Conservation (phyloP, 2,329 filamentous ascomycete genomes). For the Decorospora gaudefroyi region DNA sequence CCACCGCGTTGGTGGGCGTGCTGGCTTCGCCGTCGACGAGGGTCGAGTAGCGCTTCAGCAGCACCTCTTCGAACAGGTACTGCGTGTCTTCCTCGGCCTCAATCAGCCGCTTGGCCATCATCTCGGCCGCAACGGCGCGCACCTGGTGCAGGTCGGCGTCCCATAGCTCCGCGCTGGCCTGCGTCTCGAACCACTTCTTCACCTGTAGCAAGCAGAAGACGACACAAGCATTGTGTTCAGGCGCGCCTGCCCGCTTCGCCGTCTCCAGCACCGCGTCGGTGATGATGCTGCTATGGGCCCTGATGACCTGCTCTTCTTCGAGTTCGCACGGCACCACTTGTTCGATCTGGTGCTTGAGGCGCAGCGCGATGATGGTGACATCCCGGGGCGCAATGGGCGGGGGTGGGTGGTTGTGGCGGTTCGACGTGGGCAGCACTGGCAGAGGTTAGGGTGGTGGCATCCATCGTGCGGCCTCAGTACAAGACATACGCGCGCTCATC, state of each 20-base stretch:
- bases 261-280: conserved; percentile 78
- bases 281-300: conserved; percentile 82
- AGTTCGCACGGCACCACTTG: conserved; percentile 89
- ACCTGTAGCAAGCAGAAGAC: conserved; percentile 81
- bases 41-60: conserved; percentile 88
- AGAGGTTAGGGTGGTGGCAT: conserved; percentile 11
- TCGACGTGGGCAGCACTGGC: conserved; percentile 66
- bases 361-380: conserved; percentile 87
- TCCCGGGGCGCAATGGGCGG: conserved; percentile 75
- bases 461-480: background rate
- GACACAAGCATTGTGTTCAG: conserved; percentile 75
- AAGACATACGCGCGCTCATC: conserved; percentile 45
- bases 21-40: conserved; percentile 72
- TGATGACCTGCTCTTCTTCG: conserved; percentile 72
- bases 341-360: conserved; percentile 88
- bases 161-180: conserved; percentile 83
- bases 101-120: conserved; percentile 89
- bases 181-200: conserved; percentile 75
- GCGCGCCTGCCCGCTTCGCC: conserved; percentile 78
- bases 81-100: conserved; percentile 78
- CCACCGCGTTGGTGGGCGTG: conserved; percentile 81
- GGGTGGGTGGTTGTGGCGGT: conserved; percentile 61
- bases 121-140: conserved; percentile 81
- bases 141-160: conserved; percentile 83
- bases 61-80: conserved; percentile 77